phyloP scores from a whole-genome alignment of 139 green algal genomes.

The Ulvella scutata region DNA sequence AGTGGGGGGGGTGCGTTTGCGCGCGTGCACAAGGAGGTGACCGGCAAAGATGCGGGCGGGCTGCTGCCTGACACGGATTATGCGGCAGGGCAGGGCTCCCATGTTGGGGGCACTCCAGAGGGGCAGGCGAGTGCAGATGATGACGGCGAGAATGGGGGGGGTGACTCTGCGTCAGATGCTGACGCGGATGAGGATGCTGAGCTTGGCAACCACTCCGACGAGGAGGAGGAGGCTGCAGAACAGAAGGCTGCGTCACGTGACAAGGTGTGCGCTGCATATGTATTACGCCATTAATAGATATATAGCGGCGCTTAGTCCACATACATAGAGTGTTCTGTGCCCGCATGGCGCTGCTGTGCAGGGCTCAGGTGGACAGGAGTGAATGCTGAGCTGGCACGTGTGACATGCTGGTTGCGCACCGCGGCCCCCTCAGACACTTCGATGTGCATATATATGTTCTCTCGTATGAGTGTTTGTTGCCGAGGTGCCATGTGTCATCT shows the following conservation, averaged over 20 bases:
- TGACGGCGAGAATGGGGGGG: not conserved
- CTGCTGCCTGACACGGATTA: not conserved
- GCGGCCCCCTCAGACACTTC: too few relatives aligned
- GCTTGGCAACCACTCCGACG: not conserved
- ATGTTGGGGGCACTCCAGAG: not conserved
- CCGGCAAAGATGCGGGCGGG: conserved; percentile 7
- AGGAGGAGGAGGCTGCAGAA: conserved; percentile 6
- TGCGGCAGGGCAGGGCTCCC: not conserved
- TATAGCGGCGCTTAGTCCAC: too few relatives aligned
- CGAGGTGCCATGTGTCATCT: too few relatives aligned
- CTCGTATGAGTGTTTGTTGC: too few relatives aligned
- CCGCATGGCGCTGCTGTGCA: too few relatives aligned
- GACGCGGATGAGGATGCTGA: not conserved
- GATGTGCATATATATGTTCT: too few relatives aligned
- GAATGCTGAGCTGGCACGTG: too few relatives aligned
- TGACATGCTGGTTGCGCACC: too few relatives aligned
- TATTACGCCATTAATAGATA: too few relatives aligned
- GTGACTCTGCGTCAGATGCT: not conserved
- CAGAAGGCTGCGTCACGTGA: not conserved
- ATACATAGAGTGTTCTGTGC: too few relatives aligned
- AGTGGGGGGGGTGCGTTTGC: not conserved
- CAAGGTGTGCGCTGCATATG: not conserved
- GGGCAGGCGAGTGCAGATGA: not conserved
- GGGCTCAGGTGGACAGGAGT: too few relatives aligned
- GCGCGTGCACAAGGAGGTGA: conserved; percentile 15